These are phyloP conservation scores for Saccharum hybrid DNA, from an alignment of 202 grass and related monocot genomes.

Conservation along the genomic window DNA sequence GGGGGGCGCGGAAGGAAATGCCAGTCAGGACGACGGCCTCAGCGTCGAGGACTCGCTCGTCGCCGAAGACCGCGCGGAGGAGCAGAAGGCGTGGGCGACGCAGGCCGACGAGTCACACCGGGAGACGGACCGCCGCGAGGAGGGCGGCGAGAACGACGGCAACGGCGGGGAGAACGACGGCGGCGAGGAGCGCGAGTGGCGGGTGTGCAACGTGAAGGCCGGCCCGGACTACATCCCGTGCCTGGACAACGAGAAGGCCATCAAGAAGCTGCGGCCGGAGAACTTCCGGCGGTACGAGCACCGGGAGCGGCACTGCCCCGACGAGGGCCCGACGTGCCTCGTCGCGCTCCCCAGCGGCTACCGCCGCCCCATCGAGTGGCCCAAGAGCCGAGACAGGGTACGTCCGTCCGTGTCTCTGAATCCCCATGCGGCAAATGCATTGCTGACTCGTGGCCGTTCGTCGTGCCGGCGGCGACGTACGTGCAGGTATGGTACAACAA, in stretches of 20 bases:
- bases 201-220: constrained; percentile 72
- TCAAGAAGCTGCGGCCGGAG: constrained; percentile 80
- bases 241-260: constrained; percentile 85
- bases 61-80: constrained; percentile 39
- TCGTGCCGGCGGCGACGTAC: no score
- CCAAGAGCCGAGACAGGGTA: constrained; percentile 77
- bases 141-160: not conserved
- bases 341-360: constrained; percentile 67
- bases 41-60: constrained; percentile 19
- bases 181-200: constrained; percentile 57
- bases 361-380: constrained; percentile 74
- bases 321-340: constrained; percentile 83
- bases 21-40: not conserved
- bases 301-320: constrained; percentile 85
- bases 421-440: no score
- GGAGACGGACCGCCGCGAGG: constrained; percentile 68
- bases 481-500: constrained; percentile 74
- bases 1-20: not conserved
- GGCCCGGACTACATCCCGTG: constrained; percentile 93
- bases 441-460: no score
- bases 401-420: no score
- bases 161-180: not conserved
- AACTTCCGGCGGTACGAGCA: constrained; percentile 86
- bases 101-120: constrained; percentile 70
- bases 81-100: constrained; percentile 66